Evolutionary conservation across 2,329 filamentous ascomycete species (phyloP).

Genomic region (Madurella mycetomatis): DNA sequence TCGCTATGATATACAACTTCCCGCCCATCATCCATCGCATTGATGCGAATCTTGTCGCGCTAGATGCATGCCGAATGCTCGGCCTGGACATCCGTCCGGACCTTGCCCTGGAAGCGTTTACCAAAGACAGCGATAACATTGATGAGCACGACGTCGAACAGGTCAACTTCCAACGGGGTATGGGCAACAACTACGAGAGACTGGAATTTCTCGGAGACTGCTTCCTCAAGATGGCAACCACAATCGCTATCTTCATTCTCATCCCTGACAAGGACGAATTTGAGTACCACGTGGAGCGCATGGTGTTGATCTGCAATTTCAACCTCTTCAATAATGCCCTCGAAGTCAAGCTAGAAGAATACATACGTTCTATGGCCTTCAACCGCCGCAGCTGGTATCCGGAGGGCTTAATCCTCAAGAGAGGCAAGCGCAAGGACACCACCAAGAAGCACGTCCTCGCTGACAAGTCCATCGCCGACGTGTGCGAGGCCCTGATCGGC

Average conservation of each 20-base stretch:
- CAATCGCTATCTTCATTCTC: conserved; percentile 75
- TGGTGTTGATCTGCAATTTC: conserved; percentile 86
- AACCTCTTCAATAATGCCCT: conserved; percentile 78
- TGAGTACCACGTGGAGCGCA: conserved; percentile 83
- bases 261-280: conserved; percentile 78
- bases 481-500: conserved; percentile 90
- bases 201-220: conserved; percentile 91
- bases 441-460: conserved; percentile 62
- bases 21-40: conserved; percentile 81
- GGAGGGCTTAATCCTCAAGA: conserved; percentile 65
- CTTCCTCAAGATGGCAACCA: conserved; percentile 93
- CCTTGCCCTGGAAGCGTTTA: conserved; percentile 81
- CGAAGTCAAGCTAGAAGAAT: conserved; percentile 62
- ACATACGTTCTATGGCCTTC: conserved; percentile 78
- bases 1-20: conserved; percentile 68
- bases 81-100: conserved; percentile 59
- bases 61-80: conserved; percentile 67
- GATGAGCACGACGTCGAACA: conserved; percentile 66
- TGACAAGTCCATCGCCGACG: conserved; percentile 90
- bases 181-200: conserved; percentile 93
- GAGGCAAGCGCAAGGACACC: conserved; percentile 60
- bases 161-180: conserved; percentile 72
- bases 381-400: conserved; percentile 87
- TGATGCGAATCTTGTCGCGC: conserved; percentile 73
- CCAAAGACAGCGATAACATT: conserved; percentile 84